These are phyloP conservation scores for Hypoxylon sp. DNA, from an alignment of 2,329 filamentous ascomycete species.

Conservation along the genomic window DNA sequence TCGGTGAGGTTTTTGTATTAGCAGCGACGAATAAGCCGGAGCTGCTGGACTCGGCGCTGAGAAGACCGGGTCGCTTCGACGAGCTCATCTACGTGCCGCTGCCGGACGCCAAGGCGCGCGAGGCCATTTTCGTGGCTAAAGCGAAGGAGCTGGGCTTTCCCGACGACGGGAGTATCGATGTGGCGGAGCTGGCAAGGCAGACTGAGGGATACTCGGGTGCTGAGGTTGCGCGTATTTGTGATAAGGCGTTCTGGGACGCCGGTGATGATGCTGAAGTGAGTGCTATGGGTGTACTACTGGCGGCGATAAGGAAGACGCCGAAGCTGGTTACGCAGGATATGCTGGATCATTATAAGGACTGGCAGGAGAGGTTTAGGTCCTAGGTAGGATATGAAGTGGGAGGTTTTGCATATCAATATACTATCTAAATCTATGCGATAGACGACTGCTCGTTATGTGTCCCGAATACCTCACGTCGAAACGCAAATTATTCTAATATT, in stretches of 20 bases:
- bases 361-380: conserved; percentile 57
- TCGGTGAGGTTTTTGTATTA: conserved; percentile 87
- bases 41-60: conserved; percentile 85
- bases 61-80: conserved; percentile 89
- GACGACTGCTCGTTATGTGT: not conserved
- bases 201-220: conserved; percentile 89
- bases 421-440: not conserved
- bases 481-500: not conserved
- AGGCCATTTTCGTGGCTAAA: conserved; percentile 81
- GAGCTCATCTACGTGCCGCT: conserved; percentile 88
- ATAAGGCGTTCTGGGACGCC: conserved; percentile 59
- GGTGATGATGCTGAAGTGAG: conserved; percentile 32
- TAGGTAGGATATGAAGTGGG: conserved; percentile 7
- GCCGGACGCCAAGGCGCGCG: conserved; percentile 79
- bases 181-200: conserved; percentile 71
- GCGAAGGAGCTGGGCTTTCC: conserved; percentile 72
- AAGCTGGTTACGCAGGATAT: conserved; percentile 58
- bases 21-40: conserved; percentile 94
- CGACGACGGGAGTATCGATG: conserved; percentile 71
- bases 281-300: conserved; percentile 52
- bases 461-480: not conserved
- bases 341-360: conserved; percentile 55
- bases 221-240: conserved; percentile 75
- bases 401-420: not conserved
- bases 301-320: conserved; percentile 52